Base-by-base conservation (phyloP, 768 basidiomycete genomes). In the Boletus vermiculosoides region DNA sequence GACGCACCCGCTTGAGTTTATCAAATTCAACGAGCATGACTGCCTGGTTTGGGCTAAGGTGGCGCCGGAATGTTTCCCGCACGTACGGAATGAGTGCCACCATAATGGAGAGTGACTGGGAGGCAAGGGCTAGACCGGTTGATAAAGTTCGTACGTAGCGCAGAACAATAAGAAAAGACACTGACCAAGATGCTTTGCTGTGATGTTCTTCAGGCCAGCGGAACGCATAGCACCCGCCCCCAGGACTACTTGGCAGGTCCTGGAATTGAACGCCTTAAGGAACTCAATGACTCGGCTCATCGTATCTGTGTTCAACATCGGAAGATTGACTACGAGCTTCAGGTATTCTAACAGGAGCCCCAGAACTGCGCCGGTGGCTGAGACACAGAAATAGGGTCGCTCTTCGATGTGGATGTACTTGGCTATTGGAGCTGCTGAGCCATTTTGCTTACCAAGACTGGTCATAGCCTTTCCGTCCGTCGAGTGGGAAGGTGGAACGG, bases 221-320 rank as follows among this genome's bases (percentile, higher is more conserved):
- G 92, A 94, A 42, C 94, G 81, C 95, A 98, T 98, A n/a, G 97
- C 97, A 15, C 97, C 97, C 10, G 97, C 97, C 4, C 97, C 97
- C 10, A 99, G 79, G 1, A 99, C 97, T 45, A 98, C 95, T 71
- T 98, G 97, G 73, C 97, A 99, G 2, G 94, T 96, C 63, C 97
- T 79, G 31, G 96, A 98, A 71, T 99, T 99, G 78, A 96, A 98
- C 28, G 94, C 88, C 75, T 98, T 98, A 57, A 99, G 77, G 68
- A 95, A 95, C 71, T 99, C 97, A 61, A 98, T 92, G 25, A 95
- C 81, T 36, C 92, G 84, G 59, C 86, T 84, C 92, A 98, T 96
- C n/a, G 88, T 86, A 67, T 99, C 96, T 56, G 91, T 97, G 47
- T 92, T 94, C 50, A 99, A 79, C 72, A 91, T 83, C 36, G 89